These are phyloP conservation scores for Cadophora gregata DNA, from an alignment of 2,329 filamentous ascomycete species.

Conservation along the genomic window DNA sequence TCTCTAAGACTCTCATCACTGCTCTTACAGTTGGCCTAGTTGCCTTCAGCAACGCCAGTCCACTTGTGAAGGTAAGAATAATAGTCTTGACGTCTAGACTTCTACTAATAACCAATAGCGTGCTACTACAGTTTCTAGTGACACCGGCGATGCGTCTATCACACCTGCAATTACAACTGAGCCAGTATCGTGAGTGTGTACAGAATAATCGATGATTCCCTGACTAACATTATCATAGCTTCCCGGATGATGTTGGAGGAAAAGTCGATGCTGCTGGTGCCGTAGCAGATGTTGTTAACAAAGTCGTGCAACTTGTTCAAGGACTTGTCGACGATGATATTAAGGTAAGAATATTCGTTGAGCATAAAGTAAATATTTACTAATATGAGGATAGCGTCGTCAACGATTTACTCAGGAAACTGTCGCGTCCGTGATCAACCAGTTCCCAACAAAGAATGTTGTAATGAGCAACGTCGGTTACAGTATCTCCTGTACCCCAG, in stretches of 20 bases:
- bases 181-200: conserved; percentile 5
- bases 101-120: conserved; percentile 17
- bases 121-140: conserved; percentile 24
- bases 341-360: conserved; percentile 11
- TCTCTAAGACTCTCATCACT: conserved; percentile 10
- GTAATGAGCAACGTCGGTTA: conserved; percentile 33
- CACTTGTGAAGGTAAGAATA: conserved; percentile 1
- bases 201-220: neutral
- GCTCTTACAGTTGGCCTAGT: conserved; percentile 6
- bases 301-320: conserved; percentile 27
- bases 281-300: conserved; percentile 25
- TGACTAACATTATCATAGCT: neutral
- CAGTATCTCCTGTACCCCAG: conserved; percentile 19
- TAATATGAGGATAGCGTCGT: conserved; percentile 20
- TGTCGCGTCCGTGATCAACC: conserved; percentile 18
- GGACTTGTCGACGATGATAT: conserved; percentile 29
- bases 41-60: conserved; percentile 7
- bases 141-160: conserved; percentile 19
- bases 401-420: conserved; percentile 32
- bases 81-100: no score
- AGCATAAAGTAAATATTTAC: neutral
- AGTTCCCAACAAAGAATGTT: conserved; percentile 27
- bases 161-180: conserved; percentile 19
- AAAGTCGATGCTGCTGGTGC: conserved; percentile 24
- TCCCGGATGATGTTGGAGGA: conserved; percentile 18